Evolutionary conservation across 2,329 filamentous ascomycete genomes (phyloP).

Genomic region (Drechslera avenae): DNA sequence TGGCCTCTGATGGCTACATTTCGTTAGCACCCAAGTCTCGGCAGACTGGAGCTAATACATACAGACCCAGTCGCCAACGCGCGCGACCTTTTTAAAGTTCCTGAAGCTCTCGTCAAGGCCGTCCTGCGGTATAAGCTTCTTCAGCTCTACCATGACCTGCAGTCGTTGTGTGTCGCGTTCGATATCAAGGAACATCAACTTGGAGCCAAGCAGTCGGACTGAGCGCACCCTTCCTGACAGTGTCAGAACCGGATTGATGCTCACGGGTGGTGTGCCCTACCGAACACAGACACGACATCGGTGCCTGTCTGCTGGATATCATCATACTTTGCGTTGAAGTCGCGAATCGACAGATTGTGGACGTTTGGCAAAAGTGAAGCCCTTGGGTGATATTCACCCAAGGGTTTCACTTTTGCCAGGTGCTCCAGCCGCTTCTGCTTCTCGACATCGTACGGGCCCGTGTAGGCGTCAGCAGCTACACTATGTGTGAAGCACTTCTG

Average conservation of each 20-base stretch:
- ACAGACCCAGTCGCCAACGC: constrained; percentile 85
- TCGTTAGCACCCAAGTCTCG: constrained; percentile 15
- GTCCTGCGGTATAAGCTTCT: constrained; percentile 51
- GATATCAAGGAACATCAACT: constrained; percentile 84
- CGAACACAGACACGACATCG: constrained; percentile 44
- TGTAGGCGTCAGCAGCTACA: constrained; percentile 27
- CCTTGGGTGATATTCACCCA: constrained; percentile 63
- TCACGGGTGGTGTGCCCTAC: constrained; percentile 27
- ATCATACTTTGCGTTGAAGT: constrained; percentile 40
- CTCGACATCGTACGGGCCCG: constrained; percentile 50
- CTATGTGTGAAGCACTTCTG: constrained; percentile 40
- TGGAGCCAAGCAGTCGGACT: constrained; percentile 72
- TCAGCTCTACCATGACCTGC: constrained; percentile 77
- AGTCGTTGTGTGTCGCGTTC: constrained; percentile 72
- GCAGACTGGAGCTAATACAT: constrained; percentile 48
- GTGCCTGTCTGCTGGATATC: constrained; percentile 30
- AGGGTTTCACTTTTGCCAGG: constrained; percentile 55
- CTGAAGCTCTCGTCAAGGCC: constrained; percentile 57
- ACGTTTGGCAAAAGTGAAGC: constrained; percentile 30
- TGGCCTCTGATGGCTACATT: constrained; percentile 68
- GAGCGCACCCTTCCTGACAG: constrained; percentile 73
- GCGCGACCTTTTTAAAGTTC: constrained; percentile 67
- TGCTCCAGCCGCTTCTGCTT: constrained; percentile 61
- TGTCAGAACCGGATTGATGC: constrained; percentile 28
- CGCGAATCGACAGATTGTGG: constrained; percentile 29